Evolutionary conservation across 2,329 filamentous ascomycete genomes (phyloP).

Genomic region (Calonectria pseudoturangicola): DNA sequence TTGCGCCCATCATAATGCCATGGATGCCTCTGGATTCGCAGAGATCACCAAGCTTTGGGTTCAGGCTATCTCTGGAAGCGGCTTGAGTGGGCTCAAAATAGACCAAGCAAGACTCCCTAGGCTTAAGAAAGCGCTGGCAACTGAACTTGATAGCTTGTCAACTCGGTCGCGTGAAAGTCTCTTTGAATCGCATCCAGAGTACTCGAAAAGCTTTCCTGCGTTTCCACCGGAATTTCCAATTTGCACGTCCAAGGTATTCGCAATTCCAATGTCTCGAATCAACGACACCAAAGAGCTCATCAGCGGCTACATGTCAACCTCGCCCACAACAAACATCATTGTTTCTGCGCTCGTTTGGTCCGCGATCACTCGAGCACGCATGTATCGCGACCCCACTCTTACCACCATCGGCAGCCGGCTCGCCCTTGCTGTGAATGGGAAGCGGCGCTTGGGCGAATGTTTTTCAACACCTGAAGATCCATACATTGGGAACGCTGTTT

Average conservation of each 20-base stretch:
- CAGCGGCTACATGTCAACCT: background rate
- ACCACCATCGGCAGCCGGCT: slow-evolving; percentile 18
- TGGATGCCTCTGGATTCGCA: slow-evolving; percentile 30
- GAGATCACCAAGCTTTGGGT: slow-evolving; percentile 30
- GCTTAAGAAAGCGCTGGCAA: slow-evolving; percentile 2
- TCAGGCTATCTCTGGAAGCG: background rate
- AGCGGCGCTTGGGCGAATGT: slow-evolving; percentile 9
- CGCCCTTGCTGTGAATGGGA: slow-evolving; percentile 36
- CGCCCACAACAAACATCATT: slow-evolving; percentile 31
- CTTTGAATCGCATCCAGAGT: slow-evolving; percentile 31
- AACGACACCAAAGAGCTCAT: slow-evolving; percentile 19
- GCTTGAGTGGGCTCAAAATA: background rate
- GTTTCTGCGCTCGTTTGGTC: slow-evolving; percentile 35
- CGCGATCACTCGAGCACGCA: slow-evolving; percentile 22
- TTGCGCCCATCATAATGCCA: slow-evolving; percentile 34
- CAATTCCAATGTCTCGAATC: slow-evolving; percentile 22
- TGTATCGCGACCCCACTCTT: background rate
- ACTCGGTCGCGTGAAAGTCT: background rate
- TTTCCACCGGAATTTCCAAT: slow-evolving; percentile 30
- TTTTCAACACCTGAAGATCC: slow-evolving; percentile 21
- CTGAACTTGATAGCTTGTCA: background rate
- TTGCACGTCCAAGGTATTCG: slow-evolving; percentile 34
- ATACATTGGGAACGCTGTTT: slow-evolving; percentile 34
- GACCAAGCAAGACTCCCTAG: background rate
- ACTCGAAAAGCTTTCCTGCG: slow-evolving; percentile 18